Evolutionary conservation across 23 red algal genomes (phyloP).

Genomic region (Gracilaria vermiculophylla): DNA sequence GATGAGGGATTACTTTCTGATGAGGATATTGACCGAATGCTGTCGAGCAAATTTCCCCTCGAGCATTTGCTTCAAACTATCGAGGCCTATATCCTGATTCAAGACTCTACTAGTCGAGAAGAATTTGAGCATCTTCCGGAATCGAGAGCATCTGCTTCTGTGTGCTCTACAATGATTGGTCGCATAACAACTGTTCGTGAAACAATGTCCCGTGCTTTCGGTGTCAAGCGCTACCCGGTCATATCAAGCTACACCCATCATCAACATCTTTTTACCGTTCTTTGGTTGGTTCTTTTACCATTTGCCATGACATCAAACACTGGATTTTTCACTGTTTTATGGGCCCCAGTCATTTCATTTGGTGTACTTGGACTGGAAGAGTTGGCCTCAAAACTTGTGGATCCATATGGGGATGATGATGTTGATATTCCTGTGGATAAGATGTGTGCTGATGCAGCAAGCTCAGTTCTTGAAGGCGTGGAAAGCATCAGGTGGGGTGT

Average conservation of each 20-base stretch:
- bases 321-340: constrained; percentile 39
- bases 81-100: constrained; percentile 12
- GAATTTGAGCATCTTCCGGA: neutral
- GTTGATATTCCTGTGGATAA: constrained; percentile 14
- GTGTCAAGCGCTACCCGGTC: constrained; percentile 4
- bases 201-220: neutral
- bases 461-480: neutral
- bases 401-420: constrained; percentile 4
- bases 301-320: neutral
- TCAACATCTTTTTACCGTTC: constrained; percentile 7
- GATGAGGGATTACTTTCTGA: constrained; percentile 23
- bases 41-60: neutral
- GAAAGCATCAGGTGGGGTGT: neutral
- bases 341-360: constrained; percentile 43
- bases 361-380: constrained; percentile 40
- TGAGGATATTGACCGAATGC: neutral
- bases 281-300: constrained; percentile 39
- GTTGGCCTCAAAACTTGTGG: constrained; percentile 10
- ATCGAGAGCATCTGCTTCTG: neutral
- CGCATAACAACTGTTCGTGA: neutral
- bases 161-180: neutral
- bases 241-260: constrained; percentile 13
- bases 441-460: neutral
- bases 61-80: constrained; percentile 26
- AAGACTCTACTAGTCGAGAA: neutral